A percentile compares a stretch with the other conserved stretches of the same genome.
Evolutionary conservation across 768 basidiomycete genomes (phyloP).

Genomic region (Suillus subaureus): DNA sequence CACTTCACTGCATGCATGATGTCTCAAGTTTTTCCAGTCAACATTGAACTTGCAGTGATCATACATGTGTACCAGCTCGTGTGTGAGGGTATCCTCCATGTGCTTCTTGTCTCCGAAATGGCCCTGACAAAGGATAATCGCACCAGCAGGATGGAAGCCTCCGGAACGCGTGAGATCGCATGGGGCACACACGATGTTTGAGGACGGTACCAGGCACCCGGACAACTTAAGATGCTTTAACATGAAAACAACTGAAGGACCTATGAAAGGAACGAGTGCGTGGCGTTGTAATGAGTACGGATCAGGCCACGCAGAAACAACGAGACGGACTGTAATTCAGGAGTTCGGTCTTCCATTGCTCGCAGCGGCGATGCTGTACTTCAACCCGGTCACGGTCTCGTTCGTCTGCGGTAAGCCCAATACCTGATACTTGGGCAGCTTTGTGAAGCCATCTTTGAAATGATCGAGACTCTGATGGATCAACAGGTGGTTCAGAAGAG

Average conservation of each 20-base stretch:
- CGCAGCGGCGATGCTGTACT: conserved; percentile 52
- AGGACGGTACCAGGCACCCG: conserved; percentile 68
- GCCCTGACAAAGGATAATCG: conserved; percentile 84
- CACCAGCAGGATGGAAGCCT: conserved; percentile 82
- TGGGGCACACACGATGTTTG: conserved; percentile 81
- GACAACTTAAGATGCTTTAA: conserved; percentile 82
- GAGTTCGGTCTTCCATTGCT: conserved; percentile 69
- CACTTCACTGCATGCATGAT: conserved; percentile 98
- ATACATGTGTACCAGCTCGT: conserved; percentile 94
- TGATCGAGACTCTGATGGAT: conserved; percentile 25
- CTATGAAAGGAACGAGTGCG: conserved; percentile 40
- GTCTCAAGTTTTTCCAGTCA: conserved; percentile 86
- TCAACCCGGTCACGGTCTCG: conserved; percentile 35
- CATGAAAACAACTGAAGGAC: conserved; percentile 89
- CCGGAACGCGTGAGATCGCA: conserved; percentile 78
- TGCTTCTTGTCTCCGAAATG: conserved; percentile 79
- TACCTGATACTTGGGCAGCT: conserved; percentile 50
- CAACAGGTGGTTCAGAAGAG: conserved; percentile 25
- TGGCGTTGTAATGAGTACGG: conserved; percentile 12
- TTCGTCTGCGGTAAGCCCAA: conserved; percentile 51
- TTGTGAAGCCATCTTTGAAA: conserved; percentile 57
- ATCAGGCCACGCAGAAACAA: conserved; percentile 13
- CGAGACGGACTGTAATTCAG: conserved; percentile 65
- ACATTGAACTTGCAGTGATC: conserved; percentile 96
- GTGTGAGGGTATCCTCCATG: conserved; percentile 91